Percentiles rank a stretch among this genome's conserved stretches.
Conservation (phyloP, 257 asterid genomes). For the Fraxinus quadrangulata region DNA sequence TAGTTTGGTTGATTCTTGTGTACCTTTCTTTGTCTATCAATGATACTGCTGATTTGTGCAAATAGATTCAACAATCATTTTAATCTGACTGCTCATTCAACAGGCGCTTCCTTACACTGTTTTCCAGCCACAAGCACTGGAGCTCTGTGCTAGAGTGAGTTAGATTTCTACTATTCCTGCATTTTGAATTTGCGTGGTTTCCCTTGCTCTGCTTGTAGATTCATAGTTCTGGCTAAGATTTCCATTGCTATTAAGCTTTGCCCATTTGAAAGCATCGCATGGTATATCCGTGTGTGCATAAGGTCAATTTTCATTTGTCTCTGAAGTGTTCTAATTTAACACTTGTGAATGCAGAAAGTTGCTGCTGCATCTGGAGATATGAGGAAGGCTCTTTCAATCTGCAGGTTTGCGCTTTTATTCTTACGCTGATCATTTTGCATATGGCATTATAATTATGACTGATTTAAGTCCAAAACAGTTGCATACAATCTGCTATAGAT, state of each 20-base stretch:
- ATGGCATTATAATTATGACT: slow-evolving; percentile 8
- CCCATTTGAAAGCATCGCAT: neutral
- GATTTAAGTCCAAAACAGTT: slow-evolving; percentile 1
- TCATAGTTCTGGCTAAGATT: neutral
- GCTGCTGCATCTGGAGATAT: slow-evolving; percentile 97
- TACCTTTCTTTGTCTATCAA: slow-evolving; percentile 11
- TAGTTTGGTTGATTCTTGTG: neutral
- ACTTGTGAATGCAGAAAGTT: slow-evolving; percentile 63
- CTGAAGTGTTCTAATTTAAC: slow-evolving; percentile 23
- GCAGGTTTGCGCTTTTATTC: slow-evolving; percentile 61
- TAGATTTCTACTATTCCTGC: slow-evolving; percentile 14
- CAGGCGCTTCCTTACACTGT: slow-evolving; percentile 80
- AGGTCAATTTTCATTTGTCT: slow-evolving; percentile 16
- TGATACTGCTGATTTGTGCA: slow-evolving; percentile 12
- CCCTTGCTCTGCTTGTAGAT: slow-evolving; percentile 16
- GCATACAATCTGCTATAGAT: neutral
- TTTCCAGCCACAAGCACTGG: slow-evolving; percentile 90
- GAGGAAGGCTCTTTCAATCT: slow-evolving; percentile 89
- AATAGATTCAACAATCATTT: slow-evolving; percentile 21
- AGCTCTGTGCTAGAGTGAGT: slow-evolving; percentile 93
- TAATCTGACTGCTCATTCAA: slow-evolving; percentile 32
- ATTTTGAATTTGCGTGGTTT: neutral
- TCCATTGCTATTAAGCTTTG: slow-evolving; percentile 14
- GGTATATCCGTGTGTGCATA: slow-evolving; percentile 2
- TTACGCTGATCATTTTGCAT: slow-evolving; percentile 18